These are phyloP conservation scores for Syzygium malaccense DNA, from an alignment of 441 rosid species.

Conservation along the genomic window DNA sequence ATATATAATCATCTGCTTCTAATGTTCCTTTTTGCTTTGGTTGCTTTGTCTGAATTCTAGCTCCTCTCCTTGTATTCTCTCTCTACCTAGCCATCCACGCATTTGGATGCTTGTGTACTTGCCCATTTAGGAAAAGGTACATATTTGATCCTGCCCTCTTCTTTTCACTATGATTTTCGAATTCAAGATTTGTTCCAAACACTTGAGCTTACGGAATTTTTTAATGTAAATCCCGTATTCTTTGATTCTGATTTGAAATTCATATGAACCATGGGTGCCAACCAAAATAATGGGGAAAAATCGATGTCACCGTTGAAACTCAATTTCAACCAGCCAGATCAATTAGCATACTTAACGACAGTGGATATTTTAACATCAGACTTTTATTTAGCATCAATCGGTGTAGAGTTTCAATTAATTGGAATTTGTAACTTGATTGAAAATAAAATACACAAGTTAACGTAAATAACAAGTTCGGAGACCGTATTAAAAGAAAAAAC, in stretches of 20 bases:
- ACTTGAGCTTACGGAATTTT: not conserved
- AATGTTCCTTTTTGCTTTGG: not conserved
- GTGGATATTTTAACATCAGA: not conserved
- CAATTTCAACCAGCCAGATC: not conserved
- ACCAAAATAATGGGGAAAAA: not conserved
- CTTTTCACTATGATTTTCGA: not conserved
- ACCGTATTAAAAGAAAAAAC: not conserved
- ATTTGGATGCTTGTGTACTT: not conserved
- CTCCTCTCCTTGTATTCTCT: not conserved
- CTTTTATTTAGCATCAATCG: not conserved
- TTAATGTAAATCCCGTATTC: not conserved
- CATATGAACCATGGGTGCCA: not conserved
- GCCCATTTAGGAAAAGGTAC: not conserved
- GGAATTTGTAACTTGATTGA: not conserved
- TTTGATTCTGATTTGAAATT: not conserved
- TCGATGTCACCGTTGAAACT: not conserved
- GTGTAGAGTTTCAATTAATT: not conserved
- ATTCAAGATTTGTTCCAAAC: not conserved
- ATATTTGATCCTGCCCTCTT: not conserved
- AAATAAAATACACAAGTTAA: not conserved
- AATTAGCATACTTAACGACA: not conserved
- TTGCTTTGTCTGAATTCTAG: not conserved
- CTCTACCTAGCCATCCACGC: not conserved
- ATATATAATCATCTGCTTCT: not conserved
- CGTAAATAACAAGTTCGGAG: not conserved